Base-by-base conservation (phyloP, 2,329 filamentous ascomycete genomes). In the Coniochaeta ligniaria region DNA sequence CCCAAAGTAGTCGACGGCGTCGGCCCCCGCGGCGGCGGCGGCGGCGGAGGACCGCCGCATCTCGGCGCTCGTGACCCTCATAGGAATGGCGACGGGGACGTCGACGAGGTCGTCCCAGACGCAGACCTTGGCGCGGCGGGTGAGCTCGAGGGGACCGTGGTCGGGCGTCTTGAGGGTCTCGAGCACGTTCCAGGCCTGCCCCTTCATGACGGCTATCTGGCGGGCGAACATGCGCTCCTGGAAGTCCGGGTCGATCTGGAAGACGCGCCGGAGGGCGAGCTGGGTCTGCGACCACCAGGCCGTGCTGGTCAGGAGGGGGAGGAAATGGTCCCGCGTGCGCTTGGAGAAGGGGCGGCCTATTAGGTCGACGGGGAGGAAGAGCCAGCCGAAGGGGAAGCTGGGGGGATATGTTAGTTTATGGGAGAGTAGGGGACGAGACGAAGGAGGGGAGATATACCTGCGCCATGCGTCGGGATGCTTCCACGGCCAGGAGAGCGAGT, bases 31-130 rank as follows among this genome's bases (percentile, higher is more conserved):
- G 26, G 54, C 54, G 22, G 47, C 58, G 61, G 57, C 57, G 33
- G 52, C 35, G 24, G n/a, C 45, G 26, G 73, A 75, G 59, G 85
- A 86, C 59, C 90, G 84, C 62, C 88, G 87, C 78, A 91, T 88
- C 70, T 98, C 94, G n/a, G 87, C 87, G 5, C 91, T 94, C 8
- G 93, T 90, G 9, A 85, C 84, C 57, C 91, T 87, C 81, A 99
- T 88, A 26, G 94, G 94, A 35, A 97, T 92, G 2, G 93, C 95
- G 57, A 98, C 89, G 2, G 95, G 95, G 17, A 99, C 90, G 69
- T 99, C 95, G 24, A 99, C 95, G 24, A 98, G 79, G 71, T 99
- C 95, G 70, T 99, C 95, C 95, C 95, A 99, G 14, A 99, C 94
- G 68, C 92, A 96, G 20, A 99, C 94, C 68, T 94, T 87, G 57